Conservation (phyloP, 768 basidiomycete genomes). For the Termitomyces sp. region DNA sequence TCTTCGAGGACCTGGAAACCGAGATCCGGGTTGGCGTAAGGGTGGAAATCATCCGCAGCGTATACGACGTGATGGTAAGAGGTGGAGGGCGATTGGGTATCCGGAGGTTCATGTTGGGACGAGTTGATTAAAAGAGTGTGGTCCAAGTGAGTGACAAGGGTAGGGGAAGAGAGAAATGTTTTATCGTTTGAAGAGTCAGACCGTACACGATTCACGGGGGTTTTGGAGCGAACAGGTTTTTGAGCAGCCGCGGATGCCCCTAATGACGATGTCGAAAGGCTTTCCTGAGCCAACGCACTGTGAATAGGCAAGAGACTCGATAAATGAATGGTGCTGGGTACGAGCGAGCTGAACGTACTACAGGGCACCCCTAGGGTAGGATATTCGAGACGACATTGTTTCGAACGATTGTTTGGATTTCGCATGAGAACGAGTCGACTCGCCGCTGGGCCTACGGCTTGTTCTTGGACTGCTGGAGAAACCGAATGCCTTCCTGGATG, state of each 20-base stretch:
- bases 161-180: constrained; percentile 21
- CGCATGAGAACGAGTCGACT: constrained; percentile 53
- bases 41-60: constrained; percentile 50
- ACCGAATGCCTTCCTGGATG: constrained; percentile 38
- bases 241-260: constrained; percentile 27
- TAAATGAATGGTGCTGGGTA: constrained; percentile 1
- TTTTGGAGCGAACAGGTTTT: constrained; percentile 37
- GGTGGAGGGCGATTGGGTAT: constrained; percentile 9
- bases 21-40: constrained; percentile 79
- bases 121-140: constrained; percentile 15
- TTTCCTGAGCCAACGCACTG: constrained; percentile 60
- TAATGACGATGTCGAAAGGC: constrained; percentile 53
- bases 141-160: constrained; percentile 23
- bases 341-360: constrained; percentile 45
- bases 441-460: constrained; percentile 55
- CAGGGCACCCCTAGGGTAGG: constrained; percentile 48
- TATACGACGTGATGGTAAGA: constrained; percentile 19
- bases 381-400: constrained; percentile 45
- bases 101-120: background rate
- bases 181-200: constrained; percentile 28
- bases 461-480: constrained; percentile 45
- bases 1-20: constrained; percentile 36
- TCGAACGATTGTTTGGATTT: constrained; percentile 59
- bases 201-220: constrained; percentile 37
- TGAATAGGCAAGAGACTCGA: constrained; percentile 2